Base-by-base conservation (phyloP, 371 early-diverging fungal species). In the Mucor saturninus region DNA sequence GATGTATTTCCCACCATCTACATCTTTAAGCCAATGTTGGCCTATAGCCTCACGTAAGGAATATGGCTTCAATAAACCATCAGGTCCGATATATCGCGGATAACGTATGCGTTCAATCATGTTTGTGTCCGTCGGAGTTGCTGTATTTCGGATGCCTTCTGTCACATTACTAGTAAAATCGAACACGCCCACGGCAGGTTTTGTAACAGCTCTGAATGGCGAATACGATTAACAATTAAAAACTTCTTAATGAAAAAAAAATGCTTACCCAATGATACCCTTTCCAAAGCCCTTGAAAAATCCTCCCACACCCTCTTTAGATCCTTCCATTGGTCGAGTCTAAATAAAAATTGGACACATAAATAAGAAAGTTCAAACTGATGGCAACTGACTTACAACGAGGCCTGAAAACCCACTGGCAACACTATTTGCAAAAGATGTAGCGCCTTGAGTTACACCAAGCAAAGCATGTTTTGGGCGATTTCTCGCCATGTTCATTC, bases 281-380 rank as follows among this genome's bases (percentile, higher is more conserved):
- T 92, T 95, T 31, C 97, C 98, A 2, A 99, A 81, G n/a, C 99
- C 99, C 65, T 89, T 93, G 73, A 98, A 85, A 70, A 99, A 97
- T 5, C 99, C 99, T 32, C 91, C 91, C 0, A 96, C 89, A 31
- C 99, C 98, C 53, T 92, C 93, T 64, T 86, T 87, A 62, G 93
- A 97, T 0, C 98, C 99, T 76, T 93, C 91, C n/a, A 97, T 74
- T 2, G 99, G 99, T 56, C 95, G 92, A 65, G 89, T 88, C 86
- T 88, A 71, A 21, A 11, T 4, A n/a, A 28, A 10, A 14, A 13
- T 28, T 42, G 13, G 8, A 3, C 7, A 31, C 4, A 13, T 42
- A 2, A 42, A 11, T 10, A 11, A 42, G 11, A 42, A 13, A 42
- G 4, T 42, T 11, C 4, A 13, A 13, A n/a, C n/a, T 13, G 15